A percentile compares a stretch with the other conserved stretches of the same genome.
Evolutionary conservation across 2,329 filamentous ascomycete species (phyloP).

Genomic region (Fusarium sp.): DNA sequence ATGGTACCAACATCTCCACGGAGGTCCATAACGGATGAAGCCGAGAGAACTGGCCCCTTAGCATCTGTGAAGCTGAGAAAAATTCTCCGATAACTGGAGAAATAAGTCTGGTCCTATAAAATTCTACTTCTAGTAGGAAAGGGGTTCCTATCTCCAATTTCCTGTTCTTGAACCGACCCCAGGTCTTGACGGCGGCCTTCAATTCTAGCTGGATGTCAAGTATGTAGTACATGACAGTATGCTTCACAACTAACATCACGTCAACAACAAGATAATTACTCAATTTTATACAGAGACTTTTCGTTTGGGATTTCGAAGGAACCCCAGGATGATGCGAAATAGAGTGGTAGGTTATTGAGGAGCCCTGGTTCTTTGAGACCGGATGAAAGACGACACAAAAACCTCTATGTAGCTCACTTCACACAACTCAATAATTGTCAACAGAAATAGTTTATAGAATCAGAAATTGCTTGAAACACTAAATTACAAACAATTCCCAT

Average conservation of each 20-base stretch:
- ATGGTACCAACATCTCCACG: constrained; percentile 12
- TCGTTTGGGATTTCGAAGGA: background rate
- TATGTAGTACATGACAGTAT: background rate
- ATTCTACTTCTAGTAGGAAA: background rate
- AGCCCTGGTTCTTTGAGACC: background rate
- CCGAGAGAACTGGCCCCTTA: background rate
- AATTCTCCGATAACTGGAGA: background rate
- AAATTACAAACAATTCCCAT: background rate
- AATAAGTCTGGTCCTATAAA: background rate
- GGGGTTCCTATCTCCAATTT: background rate
- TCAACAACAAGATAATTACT: background rate
- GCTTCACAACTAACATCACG: background rate
- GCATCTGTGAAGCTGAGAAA: background rate
- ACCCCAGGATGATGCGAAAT: background rate
- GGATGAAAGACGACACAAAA: background rate
- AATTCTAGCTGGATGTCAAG: background rate
- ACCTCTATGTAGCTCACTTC: background rate
- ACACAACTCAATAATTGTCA: too few species aligned
- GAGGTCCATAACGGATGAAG: constrained; percentile 4
- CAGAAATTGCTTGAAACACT: background rate
- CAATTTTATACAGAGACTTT: background rate
- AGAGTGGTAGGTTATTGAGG: background rate
- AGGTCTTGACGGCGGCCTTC: background rate
- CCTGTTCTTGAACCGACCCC: background rate
- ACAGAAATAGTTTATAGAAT: background rate